Evolutionary conservation across 163 green algal species (phyloP).

Genomic region (Volvox carteri): DNA sequence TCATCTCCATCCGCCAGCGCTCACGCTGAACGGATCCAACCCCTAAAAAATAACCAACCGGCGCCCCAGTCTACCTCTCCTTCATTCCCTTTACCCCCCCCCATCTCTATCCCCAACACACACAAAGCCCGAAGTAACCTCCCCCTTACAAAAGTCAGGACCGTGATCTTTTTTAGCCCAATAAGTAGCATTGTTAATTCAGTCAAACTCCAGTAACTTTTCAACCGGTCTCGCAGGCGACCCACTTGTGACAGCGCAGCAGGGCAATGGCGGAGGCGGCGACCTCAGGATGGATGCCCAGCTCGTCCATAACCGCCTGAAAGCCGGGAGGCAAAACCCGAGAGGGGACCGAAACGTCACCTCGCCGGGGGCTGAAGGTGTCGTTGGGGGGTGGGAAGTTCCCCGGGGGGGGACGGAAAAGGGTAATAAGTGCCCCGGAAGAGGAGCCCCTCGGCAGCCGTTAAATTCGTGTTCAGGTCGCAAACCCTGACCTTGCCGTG

Average conservation of each 20-base stretch:
- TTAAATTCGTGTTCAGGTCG: neutral
- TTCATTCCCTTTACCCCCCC: too few species aligned
- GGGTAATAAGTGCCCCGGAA: neutral
- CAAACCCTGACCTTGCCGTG: neutral
- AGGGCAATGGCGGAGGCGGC: slow-evolving; percentile 48
- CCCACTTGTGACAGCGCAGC: slow-evolving; percentile 54
- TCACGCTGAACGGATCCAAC: too few species aligned
- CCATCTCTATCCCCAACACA: too few species aligned
- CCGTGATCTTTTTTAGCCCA: too few species aligned
- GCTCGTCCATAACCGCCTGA: slow-evolving; percentile 53
- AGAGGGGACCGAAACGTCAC: too few species aligned
- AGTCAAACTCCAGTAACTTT: too few species aligned
- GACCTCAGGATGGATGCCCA: slow-evolving; percentile 23
- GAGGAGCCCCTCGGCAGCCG: neutral
- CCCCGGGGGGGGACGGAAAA: neutral
- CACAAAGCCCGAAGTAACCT: neutral
- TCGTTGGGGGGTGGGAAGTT: neutral
- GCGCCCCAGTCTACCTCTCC: too few species aligned
- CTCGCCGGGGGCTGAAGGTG: too few species aligned
- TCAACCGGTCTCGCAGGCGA: too few species aligned
- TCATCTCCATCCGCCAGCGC: too few species aligned
- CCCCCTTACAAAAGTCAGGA: neutral
- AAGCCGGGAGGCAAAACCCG: neutral
- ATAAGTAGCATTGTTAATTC: too few species aligned
- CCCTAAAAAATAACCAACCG: too few species aligned